phyloP scores from a whole-genome alignment of 805 yeast genomes.

The Candida montana region DNA sequence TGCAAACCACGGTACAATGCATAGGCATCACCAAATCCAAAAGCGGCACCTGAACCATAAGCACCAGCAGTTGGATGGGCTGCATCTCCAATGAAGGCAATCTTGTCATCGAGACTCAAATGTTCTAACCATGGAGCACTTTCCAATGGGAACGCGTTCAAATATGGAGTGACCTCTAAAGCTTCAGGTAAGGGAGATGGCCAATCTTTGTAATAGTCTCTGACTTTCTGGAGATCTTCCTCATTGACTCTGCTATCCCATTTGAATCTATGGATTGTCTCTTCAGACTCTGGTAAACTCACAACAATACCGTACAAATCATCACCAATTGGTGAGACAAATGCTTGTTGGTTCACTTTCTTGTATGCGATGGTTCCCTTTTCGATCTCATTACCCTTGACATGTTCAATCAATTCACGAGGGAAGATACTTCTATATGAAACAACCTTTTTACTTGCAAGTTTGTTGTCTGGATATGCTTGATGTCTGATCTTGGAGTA shows the following conservation, averaged over 20 bases:
- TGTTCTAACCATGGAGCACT: neutral
- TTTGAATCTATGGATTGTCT: neutral
- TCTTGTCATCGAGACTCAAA: neutral
- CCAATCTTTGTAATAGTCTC: neutral
- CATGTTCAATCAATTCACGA: neutral
- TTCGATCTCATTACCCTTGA: neutral
- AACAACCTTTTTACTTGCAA: neutral
- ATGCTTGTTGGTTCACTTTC: neutral
- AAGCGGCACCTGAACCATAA: neutral
- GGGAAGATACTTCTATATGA: neutral
- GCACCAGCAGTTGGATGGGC: conserved; percentile 1
- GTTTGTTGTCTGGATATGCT: neutral
- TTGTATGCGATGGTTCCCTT: neutral
- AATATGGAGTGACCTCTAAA: neutral
- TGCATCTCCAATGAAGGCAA: neutral
- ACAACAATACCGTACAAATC: neutral
- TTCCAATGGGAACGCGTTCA: neutral
- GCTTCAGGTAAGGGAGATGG: neutral
- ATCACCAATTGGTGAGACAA: neutral
- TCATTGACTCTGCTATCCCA: neutral
- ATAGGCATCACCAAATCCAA: neutral
- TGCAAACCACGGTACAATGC: neutral
- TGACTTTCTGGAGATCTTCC: neutral
- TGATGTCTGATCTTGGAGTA: neutral
- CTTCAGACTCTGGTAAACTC: neutral